Base-by-base conservation (phyloP, 306 rosid species). In the Citrullus mucosospermus region DNA sequence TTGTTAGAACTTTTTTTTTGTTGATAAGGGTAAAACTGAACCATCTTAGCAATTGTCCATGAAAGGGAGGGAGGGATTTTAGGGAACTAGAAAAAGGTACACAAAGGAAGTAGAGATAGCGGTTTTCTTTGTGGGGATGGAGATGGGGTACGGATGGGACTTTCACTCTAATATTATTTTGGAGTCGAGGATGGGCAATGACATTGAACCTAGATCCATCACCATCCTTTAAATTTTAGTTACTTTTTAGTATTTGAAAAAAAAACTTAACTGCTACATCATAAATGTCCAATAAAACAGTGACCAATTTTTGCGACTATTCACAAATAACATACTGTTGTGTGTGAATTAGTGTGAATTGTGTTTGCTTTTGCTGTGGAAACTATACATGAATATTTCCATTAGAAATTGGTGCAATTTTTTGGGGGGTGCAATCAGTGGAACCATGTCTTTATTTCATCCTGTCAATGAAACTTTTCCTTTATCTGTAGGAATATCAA, bases 401-500 rank as follows among this genome's bases (percentile, higher is more conserved):
- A 67, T 67, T 67, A 8, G 54, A 4, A 34, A 38, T 65, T 65
- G 14, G 20, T 63, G 51, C 39, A 15, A 25, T 67, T 39, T 66
- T 67, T 18, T 2, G 4, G 51, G 32, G 67, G 30, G 30, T 67
- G 73, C 73, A 67, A 18, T 18, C 14, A 16, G 11, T 68, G 75
- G 36, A 20, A 69, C 54, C 46, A 54, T 9, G 15, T 54, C 20
- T 63, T 28, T 75, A 43, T 20, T 69, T 69, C 16, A 46, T 69
- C n/a, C 25, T 18, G 53, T 56, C 39, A 12, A 15, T 38, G 67
- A 20, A 63, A 28, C 67, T 71, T 65, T 48, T 48, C 13, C 54
- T 13, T 43, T 80, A 43, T 75, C 72, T 71, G 55, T 88, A 94
- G 98, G 96, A 65, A 94, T 94, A 87, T 92, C 98, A 62, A 90